These are phyloP conservation scores for Tricholoma sp. DNA, from an alignment of 768 basidiomycete genomes.

Conservation along the genomic window DNA sequence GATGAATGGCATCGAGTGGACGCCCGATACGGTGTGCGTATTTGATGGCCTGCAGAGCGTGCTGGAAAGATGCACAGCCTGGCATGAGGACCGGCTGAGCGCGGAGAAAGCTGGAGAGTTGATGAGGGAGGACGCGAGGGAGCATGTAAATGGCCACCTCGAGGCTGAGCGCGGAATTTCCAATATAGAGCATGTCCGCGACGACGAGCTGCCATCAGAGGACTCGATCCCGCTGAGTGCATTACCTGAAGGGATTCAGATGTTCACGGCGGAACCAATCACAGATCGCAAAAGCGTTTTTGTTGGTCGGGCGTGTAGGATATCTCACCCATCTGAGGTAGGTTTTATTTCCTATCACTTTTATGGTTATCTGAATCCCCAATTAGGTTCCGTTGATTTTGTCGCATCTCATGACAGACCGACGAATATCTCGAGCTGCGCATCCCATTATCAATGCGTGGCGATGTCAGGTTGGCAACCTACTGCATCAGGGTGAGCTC, in stretches of 20 bases:
- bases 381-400: constrained; percentile 64
- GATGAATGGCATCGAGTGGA: constrained; percentile 70
- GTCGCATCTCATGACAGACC: constrained; percentile 63
- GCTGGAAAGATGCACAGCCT: constrained; percentile 56
- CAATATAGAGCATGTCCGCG: constrained; percentile 1
- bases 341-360: constrained; percentile 10
- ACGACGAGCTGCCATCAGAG: constrained; percentile 2
- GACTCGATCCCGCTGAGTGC: constrained; percentile 12
- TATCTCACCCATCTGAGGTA: constrained; percentile 76
- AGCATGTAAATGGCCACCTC: constrained; percentile 15
- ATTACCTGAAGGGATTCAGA: constrained; percentile 55
- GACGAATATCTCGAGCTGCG: constrained; percentile 67
- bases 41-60: constrained; percentile 84
- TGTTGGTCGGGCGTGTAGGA: constrained; percentile 77
- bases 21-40: constrained; percentile 68
- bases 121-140: constrained; percentile 46
- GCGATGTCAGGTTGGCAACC: constrained; percentile 62
- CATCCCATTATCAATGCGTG: constrained; percentile 83
- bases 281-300: constrained; percentile 83
- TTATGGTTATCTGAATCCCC: constrained; percentile 5
- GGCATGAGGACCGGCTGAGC: constrained; percentile 68
- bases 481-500: constrained; percentile 67
- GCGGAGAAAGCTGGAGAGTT: constrained; percentile 51
- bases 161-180: constrained; percentile 5
- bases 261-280: constrained; percentile 76